These are phyloP conservation scores for Bryoerythrophyllum caledonicum DNA, from an alignment of 225 moss, liverwort and hornwort species.

Conservation along the genomic window DNA sequence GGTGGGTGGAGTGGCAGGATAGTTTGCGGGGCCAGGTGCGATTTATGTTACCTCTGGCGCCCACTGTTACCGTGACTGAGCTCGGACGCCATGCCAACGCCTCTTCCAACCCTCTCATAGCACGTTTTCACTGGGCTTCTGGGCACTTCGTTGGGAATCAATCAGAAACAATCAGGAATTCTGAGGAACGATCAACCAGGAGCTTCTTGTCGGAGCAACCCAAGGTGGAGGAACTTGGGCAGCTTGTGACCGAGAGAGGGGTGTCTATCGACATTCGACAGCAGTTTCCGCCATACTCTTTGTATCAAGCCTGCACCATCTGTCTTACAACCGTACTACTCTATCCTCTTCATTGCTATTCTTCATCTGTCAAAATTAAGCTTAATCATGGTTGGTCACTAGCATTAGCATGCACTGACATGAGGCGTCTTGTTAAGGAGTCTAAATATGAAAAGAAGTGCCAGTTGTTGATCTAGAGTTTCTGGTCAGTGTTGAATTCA, in stretches of 20 bases:
- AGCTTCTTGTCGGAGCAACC: constrained; percentile 10
- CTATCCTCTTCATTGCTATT: constrained; percentile 16
- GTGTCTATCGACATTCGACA: constrained; percentile 74
- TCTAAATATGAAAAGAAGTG: not conserved
- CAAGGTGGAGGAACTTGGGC: constrained; percentile 27
- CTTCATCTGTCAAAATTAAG: not conserved
- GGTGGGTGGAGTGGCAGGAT: constrained; percentile 65
- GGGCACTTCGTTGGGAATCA: constrained; percentile 35
- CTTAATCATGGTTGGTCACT: constrained; percentile 6
- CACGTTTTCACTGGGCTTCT: constrained; percentile 67
- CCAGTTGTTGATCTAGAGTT: not conserved
- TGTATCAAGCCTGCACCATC: constrained; percentile 65
- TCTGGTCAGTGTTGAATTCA: not conserved
- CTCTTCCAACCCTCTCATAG: constrained; percentile 62
- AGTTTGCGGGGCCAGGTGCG: constrained; percentile 74
- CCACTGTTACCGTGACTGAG: constrained; percentile 64
- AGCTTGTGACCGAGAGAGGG: constrained; percentile 63
- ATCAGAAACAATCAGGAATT: constrained; percentile 8
- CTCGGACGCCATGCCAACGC: constrained; percentile 52
- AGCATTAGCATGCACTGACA: not conserved
- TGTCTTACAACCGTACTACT: constrained; percentile 74
- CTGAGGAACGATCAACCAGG: constrained; percentile 13
- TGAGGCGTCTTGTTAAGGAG: not conserved
- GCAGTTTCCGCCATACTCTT: constrained; percentile 68
- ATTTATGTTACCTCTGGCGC: constrained; percentile 81